A percentile compares a stretch with the other conserved stretches of the same genome.
phyloP scores from a whole-genome alignment of 129 eudicot genomes.

The Saussurea involucrata region DNA sequence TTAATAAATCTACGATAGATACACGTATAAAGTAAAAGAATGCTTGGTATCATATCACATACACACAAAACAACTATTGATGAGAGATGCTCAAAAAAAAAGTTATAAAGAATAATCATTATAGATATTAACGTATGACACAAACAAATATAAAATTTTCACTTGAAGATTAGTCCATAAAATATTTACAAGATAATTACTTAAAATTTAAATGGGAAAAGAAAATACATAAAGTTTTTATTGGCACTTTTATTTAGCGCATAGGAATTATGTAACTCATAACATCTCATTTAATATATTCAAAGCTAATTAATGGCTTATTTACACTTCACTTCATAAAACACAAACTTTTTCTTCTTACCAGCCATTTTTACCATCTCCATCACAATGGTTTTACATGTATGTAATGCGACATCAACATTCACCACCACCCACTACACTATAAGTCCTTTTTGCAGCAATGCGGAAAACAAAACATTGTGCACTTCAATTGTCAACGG shows the following conservation, averaged over 20 bases:
- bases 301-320: background rate
- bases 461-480: conserved; percentile 7
- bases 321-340: background rate
- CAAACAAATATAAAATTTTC: background rate
- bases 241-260: background rate
- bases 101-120: background rate
- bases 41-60: background rate
- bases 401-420: background rate
- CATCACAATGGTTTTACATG: background rate
- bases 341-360: background rate
- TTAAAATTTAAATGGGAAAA: background rate
- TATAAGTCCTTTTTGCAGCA: background rate
- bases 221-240: background rate
- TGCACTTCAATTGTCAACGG: conserved; percentile 15
- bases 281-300: background rate
- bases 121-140: background rate
- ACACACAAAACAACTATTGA: background rate
- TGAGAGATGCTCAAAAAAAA: too few relatives aligned
- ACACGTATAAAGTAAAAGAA: too few relatives aligned
- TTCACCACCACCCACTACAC: background rate
- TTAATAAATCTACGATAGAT: too few relatives aligned
- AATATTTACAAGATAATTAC: too few relatives aligned
- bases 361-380: conserved; percentile 8
- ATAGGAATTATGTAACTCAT: background rate
- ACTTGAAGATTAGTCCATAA: background rate